Evolutionary conservation across 495 filamentous ascomycete species (phyloP), one percentile per base, ranked within the genome.

Genomic region (Xylaria intraflava): DNA sequence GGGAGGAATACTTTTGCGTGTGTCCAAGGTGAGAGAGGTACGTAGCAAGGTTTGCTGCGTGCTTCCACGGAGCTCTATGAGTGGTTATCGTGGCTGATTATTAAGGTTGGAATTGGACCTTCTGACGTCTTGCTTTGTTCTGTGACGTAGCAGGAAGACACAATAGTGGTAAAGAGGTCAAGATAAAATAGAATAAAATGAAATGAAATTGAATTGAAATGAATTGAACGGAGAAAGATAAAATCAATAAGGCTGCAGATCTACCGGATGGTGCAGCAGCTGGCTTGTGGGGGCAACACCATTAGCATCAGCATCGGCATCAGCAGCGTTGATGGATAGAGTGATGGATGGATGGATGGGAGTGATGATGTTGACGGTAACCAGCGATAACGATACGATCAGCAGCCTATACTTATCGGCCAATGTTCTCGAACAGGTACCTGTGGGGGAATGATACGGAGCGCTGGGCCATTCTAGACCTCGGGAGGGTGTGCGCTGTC

Each of bases 381-480:
- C n/a, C n/a, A n/a, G n/a, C n/a, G n/a, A n/a, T n/a, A n/a, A n/a
- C n/a, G n/a, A n/a, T n/a, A n/a, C n/a, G 49, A 51, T 51, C 49
- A 41, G 49, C 50, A 22, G 49, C 19, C 30, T 14, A 30, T 7
- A 42, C 31, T 31, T 48, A 38, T 51, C 33, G 36, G 23, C 26
- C 24, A 43, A 51, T 24, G 16, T 3, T 23, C 29, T 39, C 22
- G n/a, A 6, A 51, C 11, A 12, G 19, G 24, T 4, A 43, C 12
- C 7, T 17, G 23, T 49, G 26, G 20, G 26, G 17, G 11, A 10
- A 3, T 35, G 27, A 51, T 51, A 38, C 42, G 48, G 48, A 38
- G 48, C 17, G 8, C 14, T 16, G 41, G 29, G 20, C 33, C n/a
- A 46, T 29, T 53, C 51, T 53, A 53, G 51, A 53, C 51, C 41